These are phyloP conservation scores for Chaetomium globosum DNA, from an alignment of 2,329 filamentous ascomycete species.

Conservation along the genomic window DNA sequence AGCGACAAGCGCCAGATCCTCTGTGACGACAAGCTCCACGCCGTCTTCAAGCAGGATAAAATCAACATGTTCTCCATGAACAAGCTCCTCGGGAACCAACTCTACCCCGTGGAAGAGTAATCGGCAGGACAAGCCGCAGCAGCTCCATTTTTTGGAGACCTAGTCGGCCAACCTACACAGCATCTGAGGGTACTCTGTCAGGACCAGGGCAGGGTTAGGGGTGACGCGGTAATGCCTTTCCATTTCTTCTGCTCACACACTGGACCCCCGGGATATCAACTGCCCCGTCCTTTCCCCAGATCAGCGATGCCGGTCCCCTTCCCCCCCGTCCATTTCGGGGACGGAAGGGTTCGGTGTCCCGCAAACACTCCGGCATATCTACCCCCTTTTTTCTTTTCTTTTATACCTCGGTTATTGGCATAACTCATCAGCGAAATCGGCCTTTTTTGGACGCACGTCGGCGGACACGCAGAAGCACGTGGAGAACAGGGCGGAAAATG, in stretches of 20 bases:
- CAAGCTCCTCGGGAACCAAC: conserved; percentile 85
- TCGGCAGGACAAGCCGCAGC: background rate
- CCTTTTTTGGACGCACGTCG: background rate
- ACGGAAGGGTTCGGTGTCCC: background rate
- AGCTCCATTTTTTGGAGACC: conserved; percentile 13
- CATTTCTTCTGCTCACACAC: conserved; percentile 6
- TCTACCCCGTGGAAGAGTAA: conserved; percentile 78
- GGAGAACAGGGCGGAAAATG: no score
- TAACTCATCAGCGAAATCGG: background rate
- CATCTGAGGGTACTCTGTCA: conserved; percentile 30
- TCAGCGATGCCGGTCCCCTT: background rate
- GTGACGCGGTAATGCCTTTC: conserved; percentile 13
- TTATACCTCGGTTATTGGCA: background rate
- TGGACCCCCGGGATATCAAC: background rate
- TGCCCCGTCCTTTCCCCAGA: background rate
- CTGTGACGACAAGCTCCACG: conserved; percentile 88
- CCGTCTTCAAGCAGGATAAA: conserved; percentile 85
- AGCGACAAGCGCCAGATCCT: conserved; percentile 87
- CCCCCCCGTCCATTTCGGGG: no score
- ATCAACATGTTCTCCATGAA: conserved; percentile 99
- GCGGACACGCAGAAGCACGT: background rate
- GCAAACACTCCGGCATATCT: background rate
- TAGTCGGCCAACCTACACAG: conserved; percentile 32
- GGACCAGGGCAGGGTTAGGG: background rate
- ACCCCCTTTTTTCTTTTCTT: no score